Conservation (phyloP, 495 filamentous ascomycete genomes). For the Chaetomidium leptoderma region DNA sequence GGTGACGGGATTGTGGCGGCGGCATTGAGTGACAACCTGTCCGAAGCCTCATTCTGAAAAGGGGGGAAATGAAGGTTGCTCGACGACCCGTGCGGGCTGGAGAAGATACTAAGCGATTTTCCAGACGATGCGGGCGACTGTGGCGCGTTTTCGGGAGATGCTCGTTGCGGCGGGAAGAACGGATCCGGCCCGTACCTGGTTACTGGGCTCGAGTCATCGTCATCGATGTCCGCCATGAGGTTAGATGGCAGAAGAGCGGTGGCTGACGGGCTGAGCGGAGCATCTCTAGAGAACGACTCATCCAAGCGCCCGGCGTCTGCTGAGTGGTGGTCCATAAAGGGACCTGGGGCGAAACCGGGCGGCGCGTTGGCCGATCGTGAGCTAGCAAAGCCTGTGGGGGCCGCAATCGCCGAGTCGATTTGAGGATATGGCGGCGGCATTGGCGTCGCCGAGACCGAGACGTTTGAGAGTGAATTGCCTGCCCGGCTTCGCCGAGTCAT, state of each 20-base stretch:
- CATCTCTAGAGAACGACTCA: constrained; percentile 46
- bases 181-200: constrained; percentile 36
- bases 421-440: constrained; percentile 37
- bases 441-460: constrained; percentile 37
- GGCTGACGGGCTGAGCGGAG: constrained; percentile 77
- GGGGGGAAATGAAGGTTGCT: constrained; percentile 52
- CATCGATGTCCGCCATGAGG: constrained; percentile 64
- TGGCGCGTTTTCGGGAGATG: constrained; percentile 49
- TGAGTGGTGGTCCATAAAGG: constrained; percentile 48
- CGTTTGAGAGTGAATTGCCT: constrained; percentile 53
- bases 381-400: constrained; percentile 34
- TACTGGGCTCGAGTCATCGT: constrained; percentile 58
- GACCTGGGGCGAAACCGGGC: constrained; percentile 48
- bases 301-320: constrained; percentile 38
- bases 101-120: constrained; percentile 60
- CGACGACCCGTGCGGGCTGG: constrained; percentile 61
- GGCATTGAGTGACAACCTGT: constrained; percentile 35
- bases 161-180: constrained; percentile 31
- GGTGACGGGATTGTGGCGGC: constrained; percentile 20
- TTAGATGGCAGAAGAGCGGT: constrained; percentile 73
- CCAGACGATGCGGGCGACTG: constrained; percentile 69
- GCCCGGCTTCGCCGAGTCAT: constrained; percentile 52
- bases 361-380: constrained; percentile 40
- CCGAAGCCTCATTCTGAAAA: constrained; percentile 38
- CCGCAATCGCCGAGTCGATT: constrained; percentile 34